Evolutionary conservation across 2,329 filamentous ascomycete genomes (phyloP), one percentile per base, ranked within the genome.

Genomic region (Colletotrichum destructivum): DNA sequence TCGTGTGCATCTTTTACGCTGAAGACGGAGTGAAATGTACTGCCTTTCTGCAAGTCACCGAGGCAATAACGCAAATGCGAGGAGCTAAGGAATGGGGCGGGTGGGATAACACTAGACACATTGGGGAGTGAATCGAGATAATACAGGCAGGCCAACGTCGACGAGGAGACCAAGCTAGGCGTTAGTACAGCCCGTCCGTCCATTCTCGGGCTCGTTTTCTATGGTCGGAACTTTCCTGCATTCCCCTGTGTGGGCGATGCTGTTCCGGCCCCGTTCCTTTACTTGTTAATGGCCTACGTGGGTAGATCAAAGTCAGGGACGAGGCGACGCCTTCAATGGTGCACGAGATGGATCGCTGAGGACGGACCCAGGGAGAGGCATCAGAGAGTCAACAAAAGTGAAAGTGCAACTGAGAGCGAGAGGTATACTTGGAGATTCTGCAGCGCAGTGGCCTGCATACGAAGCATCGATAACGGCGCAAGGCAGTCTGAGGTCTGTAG

Each of bases 401-500:
- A 38, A 11, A 38, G 35, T 11, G 35, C 35, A 38, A 38, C 35
- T 38, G 3, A 23, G 6, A 11, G 54, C 1, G 54, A 11, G 9
- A 11, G 6, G n/a, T 9, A n/a, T 47, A 23, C 47, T 5, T n/a
- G n/a, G 46, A 49, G 11, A 12, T 21, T 49, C 9, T 49, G 18
- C 47, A 49, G 47, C 18, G 12, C n/a, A n/a, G n/a, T 11, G 18
- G n/a, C 4, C 47, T 11, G 21, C 9, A 5, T 21, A 23, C 47
- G 21, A 23, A 21, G 47, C n/a, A 49, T 49, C 47, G n/a, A 49
- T 23, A n/a, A 21, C 31, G 44, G 60, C 42, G 42, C 47, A 61
- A 21, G 57, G 38, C 56, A 62, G 67, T 72, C 51, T 61, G 70
- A 62, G 62, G 55, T 66, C 44, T 62, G 67, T 71, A 71, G 67